phyloP scores from a whole-genome alignment of 768 basidiomycete species.

The Rhodotorula diobovata region DNA sequence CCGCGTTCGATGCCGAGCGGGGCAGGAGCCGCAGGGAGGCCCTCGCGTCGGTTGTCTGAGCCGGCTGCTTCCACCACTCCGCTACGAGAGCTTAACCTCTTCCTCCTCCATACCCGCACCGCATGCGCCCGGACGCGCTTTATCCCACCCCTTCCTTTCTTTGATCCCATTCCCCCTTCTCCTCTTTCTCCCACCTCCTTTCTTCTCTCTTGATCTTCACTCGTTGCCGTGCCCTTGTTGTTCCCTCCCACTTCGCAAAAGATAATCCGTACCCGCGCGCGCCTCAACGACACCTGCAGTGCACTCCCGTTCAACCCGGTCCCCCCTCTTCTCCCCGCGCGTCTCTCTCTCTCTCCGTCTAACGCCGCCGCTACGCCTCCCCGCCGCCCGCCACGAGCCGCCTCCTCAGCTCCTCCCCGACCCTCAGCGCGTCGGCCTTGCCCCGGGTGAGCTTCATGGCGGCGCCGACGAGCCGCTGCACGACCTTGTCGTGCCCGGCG shows the following conservation, averaged over 20 bases:
- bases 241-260: too few relatives aligned
- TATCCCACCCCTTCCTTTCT: too few relatives aligned
- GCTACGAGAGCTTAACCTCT: not conserved
- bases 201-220: too few relatives aligned
- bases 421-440: slow-evolving; percentile 65
- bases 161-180: too few relatives aligned
- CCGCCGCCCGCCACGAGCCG: not conserved
- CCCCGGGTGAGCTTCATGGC: slow-evolving; percentile 81
- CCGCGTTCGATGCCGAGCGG: slow-evolving; percentile 53
- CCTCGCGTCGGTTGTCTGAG: slow-evolving; percentile 3
- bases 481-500: slow-evolving; percentile 66
- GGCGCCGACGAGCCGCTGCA: slow-evolving; percentile 74
- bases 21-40: slow-evolving; percentile 10
- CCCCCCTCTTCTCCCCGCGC: too few relatives aligned
- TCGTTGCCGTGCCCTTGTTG: too few relatives aligned
- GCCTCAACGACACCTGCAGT: too few relatives aligned
- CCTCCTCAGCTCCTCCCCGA: slow-evolving; percentile 52
- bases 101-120: too few relatives aligned
- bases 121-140: too few relatives aligned
- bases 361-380: not conserved
- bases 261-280: too few relatives aligned
- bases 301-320: not conserved
- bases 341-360: not conserved
- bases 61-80: not conserved
- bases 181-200: too few relatives aligned